These are phyloP conservation scores for Globisporangium cederbergense DNA, from an alignment of 352 stramenopile genomes.

Conservation along the genomic window DNA sequence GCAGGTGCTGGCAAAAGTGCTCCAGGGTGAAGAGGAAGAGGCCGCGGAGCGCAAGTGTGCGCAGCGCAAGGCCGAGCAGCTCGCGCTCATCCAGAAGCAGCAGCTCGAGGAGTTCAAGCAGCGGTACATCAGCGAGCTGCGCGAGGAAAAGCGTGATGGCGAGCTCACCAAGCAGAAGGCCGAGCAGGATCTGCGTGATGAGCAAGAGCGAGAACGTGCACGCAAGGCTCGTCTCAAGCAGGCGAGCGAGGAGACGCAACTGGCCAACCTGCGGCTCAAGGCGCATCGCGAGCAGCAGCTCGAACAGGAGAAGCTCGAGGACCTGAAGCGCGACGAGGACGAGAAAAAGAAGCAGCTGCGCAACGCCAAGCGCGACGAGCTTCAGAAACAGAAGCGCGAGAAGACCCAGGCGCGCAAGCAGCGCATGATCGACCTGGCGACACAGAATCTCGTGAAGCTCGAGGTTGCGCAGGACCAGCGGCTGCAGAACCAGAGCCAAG, in stretches of 20 bases:
- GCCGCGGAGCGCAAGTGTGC: conserved; percentile 34
- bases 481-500: conserved; percentile 59
- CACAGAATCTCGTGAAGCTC: conserved; percentile 66
- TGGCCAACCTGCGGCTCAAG: conserved; percentile 63
- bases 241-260: conserved; percentile 54
- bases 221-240: conserved; percentile 44
- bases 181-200: conserved; percentile 50
- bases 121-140: conserved; percentile 68
- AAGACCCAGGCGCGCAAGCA: conserved; percentile 63
- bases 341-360: conserved; percentile 67
- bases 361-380: conserved; percentile 54
- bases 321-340: conserved; percentile 67
- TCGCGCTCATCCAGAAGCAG: conserved; percentile 61
- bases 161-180: conserved; percentile 60
- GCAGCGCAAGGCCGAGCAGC: conserved; percentile 42
- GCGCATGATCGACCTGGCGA: conserved; percentile 81
- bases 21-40: conserved; percentile 53
- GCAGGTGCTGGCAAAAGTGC: conserved; percentile 45
- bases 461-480: conserved; percentile 59
- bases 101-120: conserved; percentile 87
- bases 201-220: conserved; percentile 47
- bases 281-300: conserved; percentile 50
- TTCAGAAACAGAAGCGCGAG: conserved; percentile 59
- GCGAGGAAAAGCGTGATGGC: conserved; percentile 71
- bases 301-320: conserved; percentile 60